Conservation (phyloP, 108 stramenopile genomes). For the Ochromonas danica region DNA sequence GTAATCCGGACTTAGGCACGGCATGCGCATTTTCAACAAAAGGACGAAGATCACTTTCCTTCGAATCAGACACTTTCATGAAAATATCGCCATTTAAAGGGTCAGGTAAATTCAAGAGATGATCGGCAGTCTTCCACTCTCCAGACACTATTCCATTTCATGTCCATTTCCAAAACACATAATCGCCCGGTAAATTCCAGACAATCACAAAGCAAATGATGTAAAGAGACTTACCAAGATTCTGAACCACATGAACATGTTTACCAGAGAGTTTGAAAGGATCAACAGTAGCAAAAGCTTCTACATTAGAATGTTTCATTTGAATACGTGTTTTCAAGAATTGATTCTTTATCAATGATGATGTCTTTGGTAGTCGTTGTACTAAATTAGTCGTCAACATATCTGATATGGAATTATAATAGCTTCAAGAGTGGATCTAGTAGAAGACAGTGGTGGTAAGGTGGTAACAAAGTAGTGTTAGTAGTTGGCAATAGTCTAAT, state of each 20-base stretch:
- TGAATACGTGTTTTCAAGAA: too few relatives aligned
- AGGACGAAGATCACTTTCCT: conserved; percentile 61
- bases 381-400: too few relatives aligned
- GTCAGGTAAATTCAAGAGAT: conserved; percentile 41
- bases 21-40: conserved; percentile 71
- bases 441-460: too few relatives aligned
- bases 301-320: too few relatives aligned
- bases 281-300: background rate
- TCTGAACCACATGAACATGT: background rate
- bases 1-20: conserved; percentile 66
- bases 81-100: conserved; percentile 58
- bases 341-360: too few relatives aligned
- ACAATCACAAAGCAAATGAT: background rate
- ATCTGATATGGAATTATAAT: too few relatives aligned
- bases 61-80: conserved; percentile 50
- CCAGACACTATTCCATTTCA: conserved; percentile 33
- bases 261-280: background rate
- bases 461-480: too few relatives aligned
- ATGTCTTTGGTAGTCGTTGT: too few relatives aligned
- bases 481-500: too few relatives aligned
- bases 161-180: background rate
- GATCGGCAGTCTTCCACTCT: conserved; percentile 29
- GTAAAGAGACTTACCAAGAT: background rate
- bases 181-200: too few relatives aligned
- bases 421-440: too few relatives aligned